Evolutionary conservation across 306 rosid genomes (phyloP), one percentile per base, ranked within the genome.

Genomic region (Vigna nakashimae): DNA sequence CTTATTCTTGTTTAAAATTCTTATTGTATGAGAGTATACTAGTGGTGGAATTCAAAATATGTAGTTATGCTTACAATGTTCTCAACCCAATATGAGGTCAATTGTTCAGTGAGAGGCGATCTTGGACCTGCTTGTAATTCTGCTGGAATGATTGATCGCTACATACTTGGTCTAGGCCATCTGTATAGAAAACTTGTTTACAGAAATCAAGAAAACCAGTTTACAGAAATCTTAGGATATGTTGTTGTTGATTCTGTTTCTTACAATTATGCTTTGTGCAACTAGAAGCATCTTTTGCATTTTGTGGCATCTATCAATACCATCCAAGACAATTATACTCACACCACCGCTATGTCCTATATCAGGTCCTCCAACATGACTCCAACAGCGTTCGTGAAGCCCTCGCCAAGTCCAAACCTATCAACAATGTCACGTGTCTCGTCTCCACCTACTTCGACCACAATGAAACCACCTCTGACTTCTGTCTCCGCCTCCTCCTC

Each of bases 71-170:
- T 67, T 30, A 8, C 72, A 36, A 79, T 82, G 79, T 88, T 80
- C 76, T 87, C 82, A 51, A 62, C 24, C 67, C 49, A 38, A 66
- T 81, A 58, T 80, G 79, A 93, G 98, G 94, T 93, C 77, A 91
- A 89, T 76, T 94, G 98, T 87, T 88, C 93, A 2, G 78, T 89
- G 73, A 90, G 94, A 88, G 97, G 98, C 48, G 92, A 90, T 76
- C 88, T 90, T 76, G 94, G 94, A 68, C 98, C 97, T 75, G 97
- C 88, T 48, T 94, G 98, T 77, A 94, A 90, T 85, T 87, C 98
- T 76, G 97, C 94, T 38, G 93, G 93, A 80, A 86, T 92, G 97
- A 92, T 94, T 42, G 98, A 94, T 81, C 94, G 97, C 73, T 90
- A 82, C 77, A 78, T 92, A 72, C 88, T 90, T 71, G 92, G 98